Evolutionary conservation across 2,329 filamentous ascomycete genomes (phyloP).

Genomic region (Fusarium sp.): DNA sequence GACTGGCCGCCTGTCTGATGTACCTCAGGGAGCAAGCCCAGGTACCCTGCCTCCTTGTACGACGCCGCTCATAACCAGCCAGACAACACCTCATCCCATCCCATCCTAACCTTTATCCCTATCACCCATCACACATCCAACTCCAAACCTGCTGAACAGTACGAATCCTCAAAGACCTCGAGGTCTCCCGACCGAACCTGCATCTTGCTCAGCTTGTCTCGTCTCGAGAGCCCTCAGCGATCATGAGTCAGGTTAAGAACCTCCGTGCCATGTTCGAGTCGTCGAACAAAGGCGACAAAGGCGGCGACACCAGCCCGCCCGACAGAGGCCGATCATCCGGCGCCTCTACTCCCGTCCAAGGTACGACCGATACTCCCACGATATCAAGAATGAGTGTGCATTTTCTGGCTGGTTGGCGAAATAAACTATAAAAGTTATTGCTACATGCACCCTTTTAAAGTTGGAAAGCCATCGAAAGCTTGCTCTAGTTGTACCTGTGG

Average conservation of each 20-base stretch:
- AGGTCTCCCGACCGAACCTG: slow-evolving; percentile 42
- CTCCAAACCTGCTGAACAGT: slow-evolving; percentile 20
- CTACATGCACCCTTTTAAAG: slow-evolving; percentile 20
- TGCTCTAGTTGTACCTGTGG: slow-evolving; percentile 15
- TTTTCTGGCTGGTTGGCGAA: slow-evolving; percentile 26
- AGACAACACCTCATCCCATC: slow-evolving; percentile 41
- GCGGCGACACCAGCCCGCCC: slow-evolving; percentile 73
- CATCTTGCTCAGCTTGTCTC: slow-evolving; percentile 44
- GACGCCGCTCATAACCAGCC: slow-evolving; percentile 44
- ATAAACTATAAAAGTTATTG: slow-evolving; percentile 25
- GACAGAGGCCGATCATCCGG: slow-evolving; percentile 80
- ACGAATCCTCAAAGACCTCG: slow-evolving; percentile 35
- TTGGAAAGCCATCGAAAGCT: slow-evolving; percentile 25
- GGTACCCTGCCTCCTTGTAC: slow-evolving; percentile 35
- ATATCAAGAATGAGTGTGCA: slow-evolving; percentile 24
- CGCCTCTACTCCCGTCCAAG: slow-evolving; percentile 55
- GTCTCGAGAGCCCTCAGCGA: slow-evolving; percentile 52
- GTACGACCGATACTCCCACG: slow-evolving; percentile 41
- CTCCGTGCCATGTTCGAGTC: slow-evolving; percentile 83
- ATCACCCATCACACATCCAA: slow-evolving; percentile 32
- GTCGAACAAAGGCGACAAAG: slow-evolving; percentile 73
- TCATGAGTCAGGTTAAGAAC: slow-evolving; percentile 79
- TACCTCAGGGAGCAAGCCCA: slow-evolving; percentile 33
- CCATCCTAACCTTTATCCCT: slow-evolving; percentile 25
- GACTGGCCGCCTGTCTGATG: slow-evolving; percentile 32